phyloP scores from a whole-genome alignment of 1,284 basidiomycete species.

The Earliella scabrosa region DNA sequence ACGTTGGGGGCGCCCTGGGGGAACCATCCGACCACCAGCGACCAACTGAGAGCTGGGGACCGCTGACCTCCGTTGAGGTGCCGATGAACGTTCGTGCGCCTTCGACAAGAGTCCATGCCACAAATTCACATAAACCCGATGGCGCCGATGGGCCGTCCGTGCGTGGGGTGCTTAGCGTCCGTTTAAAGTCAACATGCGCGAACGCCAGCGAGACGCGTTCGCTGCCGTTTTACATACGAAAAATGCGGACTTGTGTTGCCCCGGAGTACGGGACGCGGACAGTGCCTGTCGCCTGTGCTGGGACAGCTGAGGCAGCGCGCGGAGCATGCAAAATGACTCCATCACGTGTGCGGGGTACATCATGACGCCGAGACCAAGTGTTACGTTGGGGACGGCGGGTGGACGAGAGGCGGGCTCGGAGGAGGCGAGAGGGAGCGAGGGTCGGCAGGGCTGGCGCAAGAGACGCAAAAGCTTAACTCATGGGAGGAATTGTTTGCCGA shows the following conservation, averaged over 20 bases:
- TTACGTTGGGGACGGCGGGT: neutral
- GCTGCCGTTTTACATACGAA: neutral
- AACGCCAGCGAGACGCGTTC: too few relatives aligned
- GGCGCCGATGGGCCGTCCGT: too few relatives aligned
- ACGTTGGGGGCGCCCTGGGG: neutral
- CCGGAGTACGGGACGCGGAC: neutral
- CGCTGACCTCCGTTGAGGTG: slow-evolving; percentile 2
- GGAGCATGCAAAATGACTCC: neutral
- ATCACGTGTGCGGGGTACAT: slow-evolving; percentile 24
- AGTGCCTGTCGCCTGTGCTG: neutral
- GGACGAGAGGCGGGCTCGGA: neutral
- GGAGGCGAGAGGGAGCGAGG: neutral
- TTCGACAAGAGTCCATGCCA: neutral
- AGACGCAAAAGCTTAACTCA: slow-evolving; percentile 20
- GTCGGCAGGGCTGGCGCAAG: neutral
- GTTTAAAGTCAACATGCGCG: too few relatives aligned
- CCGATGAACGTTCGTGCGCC: slow-evolving; percentile 19
- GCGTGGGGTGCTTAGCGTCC: too few relatives aligned
- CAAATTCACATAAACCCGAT: neutral
- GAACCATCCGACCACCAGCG: too few relatives aligned
- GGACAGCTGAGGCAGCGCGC: neutral
- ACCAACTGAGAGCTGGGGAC: too few relatives aligned
- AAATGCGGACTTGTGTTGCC: neutral
- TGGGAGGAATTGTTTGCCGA: slow-evolving; percentile 14
- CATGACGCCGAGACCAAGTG: neutral